Evolutionary conservation across 495 filamentous ascomycete species (phyloP).

Genomic region (Xylaria castorea): DNA sequence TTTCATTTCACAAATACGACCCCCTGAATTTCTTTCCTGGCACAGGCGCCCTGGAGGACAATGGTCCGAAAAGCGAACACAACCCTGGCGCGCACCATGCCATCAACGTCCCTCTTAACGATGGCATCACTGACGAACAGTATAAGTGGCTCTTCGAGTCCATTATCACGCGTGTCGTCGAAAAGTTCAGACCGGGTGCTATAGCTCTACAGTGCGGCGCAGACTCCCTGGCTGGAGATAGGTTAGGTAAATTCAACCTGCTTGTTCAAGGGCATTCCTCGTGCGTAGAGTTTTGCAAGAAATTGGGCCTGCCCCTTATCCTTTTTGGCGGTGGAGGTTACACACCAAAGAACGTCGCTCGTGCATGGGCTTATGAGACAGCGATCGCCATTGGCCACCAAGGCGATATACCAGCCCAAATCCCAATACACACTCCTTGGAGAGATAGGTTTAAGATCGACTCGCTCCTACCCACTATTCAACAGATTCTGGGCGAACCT

Average conservation of each 20-base stretch:
- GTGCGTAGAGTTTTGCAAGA: slow-evolving; percentile 88
- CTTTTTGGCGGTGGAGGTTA: slow-evolving; percentile 96
- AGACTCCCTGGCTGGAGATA: slow-evolving; percentile 91
- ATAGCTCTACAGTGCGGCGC: slow-evolving; percentile 97
- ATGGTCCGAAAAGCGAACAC: slow-evolving; percentile 81
- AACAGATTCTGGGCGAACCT: slow-evolving; percentile 65
- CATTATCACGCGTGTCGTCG: slow-evolving; percentile 77
- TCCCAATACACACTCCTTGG: slow-evolving; percentile 76
- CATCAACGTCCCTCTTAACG: slow-evolving; percentile 93
- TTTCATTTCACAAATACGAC: slow-evolving; percentile 96
- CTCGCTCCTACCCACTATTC: slow-evolving; percentile 77
- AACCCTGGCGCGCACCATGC: slow-evolving; percentile 92
- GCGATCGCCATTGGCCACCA: slow-evolving; percentile 83
- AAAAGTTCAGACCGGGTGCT: slow-evolving; percentile 78
- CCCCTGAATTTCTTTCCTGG: slow-evolving; percentile 93
- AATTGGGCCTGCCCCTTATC: slow-evolving; percentile 75
- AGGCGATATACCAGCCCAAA: slow-evolving; percentile 69
- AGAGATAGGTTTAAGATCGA: slow-evolving; percentile 84
- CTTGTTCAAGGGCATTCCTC: slow-evolving; percentile 92
- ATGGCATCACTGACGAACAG: slow-evolving; percentile 93
- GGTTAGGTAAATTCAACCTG: slow-evolving; percentile 94
- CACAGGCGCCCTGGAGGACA: slow-evolving; percentile 90
- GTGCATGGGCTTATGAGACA: slow-evolving; percentile 96
- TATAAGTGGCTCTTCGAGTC: slow-evolving; percentile 85
- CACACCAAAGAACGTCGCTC: slow-evolving; percentile 95